A percentile compares a stretch with the other conserved stretches of the same genome.
Conservation (phyloP, 441 rosid species). For the Erysimum pusillum region DNA sequence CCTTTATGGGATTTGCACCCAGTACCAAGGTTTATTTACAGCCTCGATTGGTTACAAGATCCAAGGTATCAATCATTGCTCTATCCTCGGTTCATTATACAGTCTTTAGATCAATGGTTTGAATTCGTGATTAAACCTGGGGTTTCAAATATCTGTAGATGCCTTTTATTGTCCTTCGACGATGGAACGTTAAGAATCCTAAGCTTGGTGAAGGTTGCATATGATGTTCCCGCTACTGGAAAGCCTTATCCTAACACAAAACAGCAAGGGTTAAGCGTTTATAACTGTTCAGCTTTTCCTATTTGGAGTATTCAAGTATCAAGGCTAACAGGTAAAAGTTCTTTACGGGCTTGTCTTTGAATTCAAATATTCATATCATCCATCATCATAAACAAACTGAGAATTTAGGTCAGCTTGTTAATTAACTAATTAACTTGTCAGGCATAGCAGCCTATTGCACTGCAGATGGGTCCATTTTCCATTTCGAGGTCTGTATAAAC, state of each 20-base stretch:
- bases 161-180: conserved; percentile 76
- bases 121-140: conserved; percentile 15
- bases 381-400: background rate
- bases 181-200: conserved; percentile 82
- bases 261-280: conserved; percentile 73
- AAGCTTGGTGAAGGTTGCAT: conserved; percentile 80
- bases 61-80: conserved; percentile 61
- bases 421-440: conserved; percentile 35
- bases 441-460: conserved; percentile 92
- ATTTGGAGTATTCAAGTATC: conserved; percentile 92
- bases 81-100: conserved; percentile 32
- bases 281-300: conserved; percentile 74
- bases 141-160: conserved; percentile 57
- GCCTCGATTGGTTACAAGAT: conserved; percentile 81
- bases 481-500: conserved; percentile 68
- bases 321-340: conserved; percentile 65
- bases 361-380: background rate
- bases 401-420: background rate
- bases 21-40: conserved; percentile 69
- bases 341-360: conserved; percentile 14
- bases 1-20: conserved; percentile 88
- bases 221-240: conserved; percentile 82
- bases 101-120: conserved; percentile 21
- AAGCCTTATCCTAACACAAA: conserved; percentile 63
- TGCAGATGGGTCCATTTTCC: conserved; percentile 77